Evolutionary conservation across 1,139 yeast genomes (phyloP).

Genomic region (Candida buenavistaensis): DNA sequence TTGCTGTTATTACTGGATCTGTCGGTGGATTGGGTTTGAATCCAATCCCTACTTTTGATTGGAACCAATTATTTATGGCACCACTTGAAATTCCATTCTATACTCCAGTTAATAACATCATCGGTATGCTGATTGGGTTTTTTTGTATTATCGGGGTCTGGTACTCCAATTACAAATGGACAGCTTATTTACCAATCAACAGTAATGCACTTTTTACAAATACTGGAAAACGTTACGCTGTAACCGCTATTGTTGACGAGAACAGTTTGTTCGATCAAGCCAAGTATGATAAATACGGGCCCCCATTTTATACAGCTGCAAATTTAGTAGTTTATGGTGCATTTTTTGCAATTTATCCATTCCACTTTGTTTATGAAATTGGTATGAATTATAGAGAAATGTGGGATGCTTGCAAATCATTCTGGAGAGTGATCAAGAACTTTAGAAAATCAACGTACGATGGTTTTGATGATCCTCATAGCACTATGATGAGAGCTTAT

Average conservation of each 20-base stretch:
- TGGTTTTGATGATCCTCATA: constrained; percentile 50
- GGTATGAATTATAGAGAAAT: constrained; percentile 27
- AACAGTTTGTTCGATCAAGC: constrained; percentile 32
- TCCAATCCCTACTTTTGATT: constrained; percentile 56
- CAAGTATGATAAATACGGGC: constrained; percentile 48
- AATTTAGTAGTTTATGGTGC: constrained; percentile 54
- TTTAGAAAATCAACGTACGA: constrained; percentile 16
- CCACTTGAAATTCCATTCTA: constrained; percentile 49
- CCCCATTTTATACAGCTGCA: constrained; percentile 43
- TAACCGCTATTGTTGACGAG: constrained; percentile 39
- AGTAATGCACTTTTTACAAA: constrained; percentile 45
- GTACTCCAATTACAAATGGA: constrained; percentile 50
- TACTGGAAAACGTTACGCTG: constrained; percentile 43
- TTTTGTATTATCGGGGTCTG: constrained; percentile 45
- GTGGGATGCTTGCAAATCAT: constrained; percentile 13
- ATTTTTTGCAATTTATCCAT: constrained; percentile 60
- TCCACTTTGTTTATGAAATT: constrained; percentile 48
- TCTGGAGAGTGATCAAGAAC: constrained; percentile 11
- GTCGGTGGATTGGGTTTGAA: constrained; percentile 56
- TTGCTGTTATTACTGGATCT: constrained; percentile 59
- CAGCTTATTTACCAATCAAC: constrained; percentile 56
- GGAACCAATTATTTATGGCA: constrained; percentile 34
- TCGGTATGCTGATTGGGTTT: constrained; percentile 46
- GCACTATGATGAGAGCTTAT: constrained; percentile 54
- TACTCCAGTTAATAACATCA: constrained; percentile 37